Base-by-base conservation (phyloP, 2,329 filamentous ascomycete species). In the Aspergillus uvarum region DNA sequence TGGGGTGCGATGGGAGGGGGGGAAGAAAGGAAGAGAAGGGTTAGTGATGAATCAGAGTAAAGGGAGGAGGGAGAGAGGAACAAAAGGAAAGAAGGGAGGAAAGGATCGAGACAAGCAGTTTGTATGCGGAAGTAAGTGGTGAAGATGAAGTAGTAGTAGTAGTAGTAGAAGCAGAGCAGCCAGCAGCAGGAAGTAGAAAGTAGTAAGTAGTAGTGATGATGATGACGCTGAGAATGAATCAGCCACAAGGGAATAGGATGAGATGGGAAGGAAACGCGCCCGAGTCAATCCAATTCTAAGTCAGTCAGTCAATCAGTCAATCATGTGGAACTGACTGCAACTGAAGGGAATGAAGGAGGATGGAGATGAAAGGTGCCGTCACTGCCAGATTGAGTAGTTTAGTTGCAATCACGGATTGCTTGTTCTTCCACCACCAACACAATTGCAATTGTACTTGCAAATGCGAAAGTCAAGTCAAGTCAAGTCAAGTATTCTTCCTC, bases 41-140 rank as follows among this genome's bases (percentile, higher is more conserved):
- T 22, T 7, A 16, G 42, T 48, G 48, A 35, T 35, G 10, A 26
- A 35, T 19, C 16, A 19, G 51, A 59, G 50, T 2, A 42, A 44
- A 53, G 29, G 38, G 14, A 54, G 38, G 52, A 44, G 52, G 58
- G 49, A 26, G 51, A 51, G 19, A n/a, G 19, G 26, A 50, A 47
- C 60, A 54, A 56, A 57, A 26, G 29, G 55, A 32, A 42, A 54
- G 54, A 55, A 59, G 51, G 56, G 44, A 31, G 58, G 35, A 32
- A 58, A 56, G 54, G 44, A 54, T 49, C 53, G 38, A 54, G 32
- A 59, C 38, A 35, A 58, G 58, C 19, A 49, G 35, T 42, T 53
- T 53, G 44, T 50, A 47, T 35, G 44, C 19, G 54, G 26, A 26
- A 26, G 26, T 8, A 54, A 42, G 49, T 58, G 26, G 29, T n/a